Evolutionary conservation across 2,329 filamentous ascomycete genomes (phyloP).

Genomic region (Pseudogymnoascus verrucosus): DNA sequence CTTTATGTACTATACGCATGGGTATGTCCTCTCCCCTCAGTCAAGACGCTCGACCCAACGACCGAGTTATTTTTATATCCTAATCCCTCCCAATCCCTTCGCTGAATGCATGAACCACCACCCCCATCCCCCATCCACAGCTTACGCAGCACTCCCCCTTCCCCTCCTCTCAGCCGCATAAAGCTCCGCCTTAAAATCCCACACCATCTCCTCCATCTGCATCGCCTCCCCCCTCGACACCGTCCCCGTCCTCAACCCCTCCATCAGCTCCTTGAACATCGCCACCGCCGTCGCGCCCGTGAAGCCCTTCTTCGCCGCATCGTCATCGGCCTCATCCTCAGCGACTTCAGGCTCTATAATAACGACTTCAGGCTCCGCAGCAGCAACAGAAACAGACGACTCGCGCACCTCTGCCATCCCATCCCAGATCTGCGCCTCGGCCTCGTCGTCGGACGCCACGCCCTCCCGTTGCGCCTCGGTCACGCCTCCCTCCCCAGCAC

Average conservation of each 20-base stretch:
- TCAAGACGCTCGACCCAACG: neutral
- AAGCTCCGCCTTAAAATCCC: slow-evolving; percentile 68
- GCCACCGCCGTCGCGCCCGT: slow-evolving; percentile 40
- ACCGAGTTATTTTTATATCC: neutral
- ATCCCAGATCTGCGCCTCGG: neutral
- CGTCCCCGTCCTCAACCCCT: slow-evolving; percentile 48
- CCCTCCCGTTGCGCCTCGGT: neutral
- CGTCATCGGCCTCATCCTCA: neutral
- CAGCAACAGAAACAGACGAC: neutral
- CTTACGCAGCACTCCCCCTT: slow-evolving; percentile 19
- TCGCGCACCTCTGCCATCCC: neutral
- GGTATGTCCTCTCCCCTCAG: neutral
- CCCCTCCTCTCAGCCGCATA: slow-evolving; percentile 61
- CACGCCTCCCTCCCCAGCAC: neutral
- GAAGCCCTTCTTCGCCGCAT: neutral
- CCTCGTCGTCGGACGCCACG: neutral
- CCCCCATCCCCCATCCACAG: neutral
- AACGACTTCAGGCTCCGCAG: neutral
- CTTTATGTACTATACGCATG: neutral
- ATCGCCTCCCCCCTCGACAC: slow-evolving; percentile 59
- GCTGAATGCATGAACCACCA: neutral
- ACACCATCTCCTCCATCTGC: slow-evolving; percentile 68
- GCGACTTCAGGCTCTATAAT: neutral
- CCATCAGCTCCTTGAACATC: slow-evolving; percentile 48
- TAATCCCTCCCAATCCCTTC: neutral